Base-by-base conservation (phyloP, 768 basidiomycete species). In the Collybia mongolica region DNA sequence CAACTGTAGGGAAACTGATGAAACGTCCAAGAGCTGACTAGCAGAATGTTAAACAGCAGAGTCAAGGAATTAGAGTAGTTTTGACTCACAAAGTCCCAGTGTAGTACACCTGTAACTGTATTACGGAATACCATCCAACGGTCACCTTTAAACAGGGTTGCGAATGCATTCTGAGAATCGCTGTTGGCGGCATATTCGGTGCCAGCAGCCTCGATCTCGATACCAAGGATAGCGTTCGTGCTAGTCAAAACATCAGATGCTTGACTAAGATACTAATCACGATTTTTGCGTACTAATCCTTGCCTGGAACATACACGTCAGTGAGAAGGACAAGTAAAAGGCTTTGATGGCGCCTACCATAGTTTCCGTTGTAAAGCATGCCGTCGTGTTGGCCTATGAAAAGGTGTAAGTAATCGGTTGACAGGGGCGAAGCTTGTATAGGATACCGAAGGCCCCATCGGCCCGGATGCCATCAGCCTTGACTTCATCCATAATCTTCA, bases 71-170 rank as follows among this genome's bases (percentile, higher is more conserved):
- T 28, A 28, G 40, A 15, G 56, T 40, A 40, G 11, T n/a, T 32
- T 32, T 14, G 11, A 9, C 84, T 60, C 50, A 87, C 85, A 59
- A 86, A 81, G 58, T 90, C 87, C 84, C 84, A 90, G 59, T 87
- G 85, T 40, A 83, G 59, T 15, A 81, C 74, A 3, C 72, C 66
- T 1, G 86, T 85, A 22, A 75, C 43, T 8, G 71, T 63, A 58
- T 89, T 88, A 11, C 69, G 67, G 58, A 77, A 84, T 22, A 87
- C 81, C 84, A 88, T 86, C 87, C 87, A 90, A 39, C 71, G 68
- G 52, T 82, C 71, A 0, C 80, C 87, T 26, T 80, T 72, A 50
- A 88, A 72, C 4, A 85, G 65, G 11, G 73, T 77, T 7, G 73
- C 76, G 43, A 88, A 76, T 0, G 84, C 84, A 22, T 58, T 49